These are phyloP conservation scores for Pyrenophora graminea DNA, from an alignment of 2,329 filamentous ascomycete species.

Conservation along the genomic window DNA sequence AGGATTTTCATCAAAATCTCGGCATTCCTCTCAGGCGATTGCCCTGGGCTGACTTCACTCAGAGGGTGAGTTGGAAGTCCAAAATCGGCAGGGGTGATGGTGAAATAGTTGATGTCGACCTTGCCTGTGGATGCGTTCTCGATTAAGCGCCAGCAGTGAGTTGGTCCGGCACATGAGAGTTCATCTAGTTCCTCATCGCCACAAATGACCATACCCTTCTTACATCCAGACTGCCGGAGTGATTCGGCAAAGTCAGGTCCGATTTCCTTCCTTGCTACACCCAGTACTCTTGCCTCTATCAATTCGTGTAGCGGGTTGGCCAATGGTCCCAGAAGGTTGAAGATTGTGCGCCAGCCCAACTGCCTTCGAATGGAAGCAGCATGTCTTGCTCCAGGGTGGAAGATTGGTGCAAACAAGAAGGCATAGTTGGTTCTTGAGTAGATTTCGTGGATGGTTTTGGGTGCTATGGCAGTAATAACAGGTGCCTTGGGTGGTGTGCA, in stretches of 20 bases:
- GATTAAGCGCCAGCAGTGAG: constrained; percentile 83
- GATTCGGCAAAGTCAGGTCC: constrained; percentile 89
- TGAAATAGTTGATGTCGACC: constrained; percentile 74
- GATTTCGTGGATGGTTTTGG: constrained; percentile 70
- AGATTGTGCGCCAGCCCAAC: constrained; percentile 92
- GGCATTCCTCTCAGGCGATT: constrained; percentile 85
- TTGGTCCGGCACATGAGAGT: constrained; percentile 85
- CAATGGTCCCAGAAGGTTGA: constrained; percentile 92
- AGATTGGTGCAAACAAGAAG: constrained; percentile 93
- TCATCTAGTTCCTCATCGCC: constrained; percentile 95
- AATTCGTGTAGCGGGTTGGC: constrained; percentile 80
- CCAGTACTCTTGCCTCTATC: constrained; percentile 90
- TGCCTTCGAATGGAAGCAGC: constrained; percentile 84
- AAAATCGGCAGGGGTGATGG: constrained; percentile 81
- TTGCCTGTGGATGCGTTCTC: constrained; percentile 52
- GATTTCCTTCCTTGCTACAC: constrained; percentile 84
- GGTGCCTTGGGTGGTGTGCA: constrained; percentile 73
- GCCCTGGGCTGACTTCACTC: constrained; percentile 77
- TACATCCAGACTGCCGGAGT: constrained; percentile 72
- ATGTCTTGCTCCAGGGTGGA: constrained; percentile 92
- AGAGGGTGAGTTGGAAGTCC: constrained; percentile 77
- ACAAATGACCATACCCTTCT: constrained; percentile 88
- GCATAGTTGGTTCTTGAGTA: constrained; percentile 86
- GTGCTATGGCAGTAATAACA: constrained; percentile 73
- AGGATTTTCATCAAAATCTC: constrained; percentile 79